These are phyloP conservation scores for Adiantum capillusveneris DNA, from an alignment of 75 land plant species.

Conservation along the genomic window DNA sequence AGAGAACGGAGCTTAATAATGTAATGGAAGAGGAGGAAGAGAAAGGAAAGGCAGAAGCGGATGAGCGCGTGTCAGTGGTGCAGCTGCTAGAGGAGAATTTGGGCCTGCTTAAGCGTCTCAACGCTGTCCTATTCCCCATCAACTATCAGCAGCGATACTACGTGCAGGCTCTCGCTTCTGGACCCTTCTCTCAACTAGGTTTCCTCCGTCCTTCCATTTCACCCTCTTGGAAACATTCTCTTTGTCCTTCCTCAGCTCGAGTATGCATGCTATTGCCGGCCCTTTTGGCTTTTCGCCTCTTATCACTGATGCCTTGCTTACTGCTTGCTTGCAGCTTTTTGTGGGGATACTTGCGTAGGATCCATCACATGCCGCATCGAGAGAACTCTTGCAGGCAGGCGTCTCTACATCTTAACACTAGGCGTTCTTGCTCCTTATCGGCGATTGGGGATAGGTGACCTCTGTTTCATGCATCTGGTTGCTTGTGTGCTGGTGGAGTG, in stretches of 20 bases:
- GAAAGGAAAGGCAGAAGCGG: neutral
- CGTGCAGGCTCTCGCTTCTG: slow-evolving; percentile 7
- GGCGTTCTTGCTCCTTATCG: slow-evolving; percentile 18
- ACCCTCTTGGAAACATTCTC: neutral
- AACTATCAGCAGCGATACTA: slow-evolving; percentile 11
- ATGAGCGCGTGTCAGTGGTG: slow-evolving; percentile 4
- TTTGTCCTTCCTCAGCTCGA: neutral
- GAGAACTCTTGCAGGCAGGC: neutral
- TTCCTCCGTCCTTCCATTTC: neutral
- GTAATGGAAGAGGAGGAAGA: neutral
- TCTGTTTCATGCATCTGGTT: too few species aligned
- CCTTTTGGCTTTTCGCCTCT: neutral
- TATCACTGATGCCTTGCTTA: neutral
- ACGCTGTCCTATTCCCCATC: slow-evolving; percentile 13
- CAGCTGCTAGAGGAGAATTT: slow-evolving; percentile 7
- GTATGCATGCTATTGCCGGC: neutral
- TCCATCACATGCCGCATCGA: slow-evolving; percentile 9
- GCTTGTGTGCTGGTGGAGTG: too few species aligned
- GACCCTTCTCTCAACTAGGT: slow-evolving; percentile 14
- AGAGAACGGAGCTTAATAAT: too few species aligned
- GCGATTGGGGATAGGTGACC: slow-evolving; percentile 8
- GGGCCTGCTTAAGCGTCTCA: slow-evolving; percentile 9
- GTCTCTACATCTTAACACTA: slow-evolving; percentile 6
- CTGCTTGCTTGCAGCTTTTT: slow-evolving; percentile 4
- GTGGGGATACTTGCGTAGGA: slow-evolving; percentile 9